Base-by-base conservation (phyloP, 345 rosid genomes). In the Microthlaspi erraticum region DNA sequence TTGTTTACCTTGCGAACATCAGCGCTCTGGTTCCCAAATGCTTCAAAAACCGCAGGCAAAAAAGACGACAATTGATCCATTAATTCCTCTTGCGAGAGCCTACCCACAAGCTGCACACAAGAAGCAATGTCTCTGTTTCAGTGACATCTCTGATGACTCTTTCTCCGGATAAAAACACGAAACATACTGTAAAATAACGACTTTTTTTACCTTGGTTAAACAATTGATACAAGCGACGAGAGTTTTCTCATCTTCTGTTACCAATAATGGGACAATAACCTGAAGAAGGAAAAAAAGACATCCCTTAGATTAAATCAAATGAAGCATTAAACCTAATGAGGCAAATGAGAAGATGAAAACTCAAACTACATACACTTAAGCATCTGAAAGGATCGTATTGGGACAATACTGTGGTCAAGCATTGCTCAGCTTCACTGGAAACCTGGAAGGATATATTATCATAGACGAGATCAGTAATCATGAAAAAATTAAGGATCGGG, bases 301-400 rank as follows among this genome's bases (percentile, higher is more conserved):
- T 58, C 54, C 41, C 5, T 65, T 48, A 4, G 19, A 32, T 33
- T 53, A 45, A 20, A 45, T 18, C 8, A 72, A 64, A 68, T 7
- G 50, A 50, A 26, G 38, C 8, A 66, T 23, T 32, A 66, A 57
- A 65, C 16, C 32, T n/a, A 60, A 62, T 9, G n/a, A 41, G 5
- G 41, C 29, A 16, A 66, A 67, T 70, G 60, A 61, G 72, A 32
- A 49, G 43, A 56, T 7, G 58, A 52, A 19, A 31, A 38, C 64
- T 29, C 49, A 58, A 50, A 20, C 60, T 52, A 75, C 85, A 19
- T 87, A 94, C 99, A 79, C 96, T 94, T 74, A 94, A 85, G 84
- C 97, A 88, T 89, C 99, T 88, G 85, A 89, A 89, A 61, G 97
- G 97, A 66, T 94, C 99, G 77, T 87, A 91, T 50, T 88, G 88